Base-by-base conservation (phyloP, 148 eudicot genomes). In the Rhododendron ovatum region DNA sequence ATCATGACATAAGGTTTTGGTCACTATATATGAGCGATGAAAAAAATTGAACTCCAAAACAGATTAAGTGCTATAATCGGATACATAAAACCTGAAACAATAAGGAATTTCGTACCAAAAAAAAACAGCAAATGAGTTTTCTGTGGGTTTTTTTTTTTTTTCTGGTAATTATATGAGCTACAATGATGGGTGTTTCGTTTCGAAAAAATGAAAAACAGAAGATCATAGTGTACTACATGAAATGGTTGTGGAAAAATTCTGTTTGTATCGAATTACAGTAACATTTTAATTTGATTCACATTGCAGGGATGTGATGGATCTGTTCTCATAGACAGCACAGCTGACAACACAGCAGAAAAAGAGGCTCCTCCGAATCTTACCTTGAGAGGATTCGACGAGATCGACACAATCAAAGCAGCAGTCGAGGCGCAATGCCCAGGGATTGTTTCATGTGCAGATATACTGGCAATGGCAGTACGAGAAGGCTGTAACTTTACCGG, bases 241-340 rank as follows among this genome's bases (percentile, higher is more conserved):
- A 57, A 59, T 20, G n/a, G 65, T 22, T 59, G 26, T 59, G 65
- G 8, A 59, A 1, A 59, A 59, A 20, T 20, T 59, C 26, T 59
- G 65, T 20, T 20, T 59, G 26, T 7, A 59, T 59, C 8, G 65
- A 5, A 20, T 59, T 20, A 59, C 8, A 4, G 1, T 6, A 22
- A 59, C 65, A 22, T 22, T 59, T 59, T 61, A n/a, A 67, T 67
- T 26, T 11, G 14, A 11, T 9, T 41, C 41, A 3, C 13, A 53
- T 78, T 61, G 48, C 77, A 88, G 89, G 89, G 87, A 6, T 88
- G 89, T 75, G 89, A 88, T 45, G 89, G 26, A n/a, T 88, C 87
- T 5, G n/a, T 88, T 55, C 77, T 88, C 10, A 2, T 88, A 75
- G 85, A 88, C 43, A 37, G 81, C 77, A 51, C 82, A n/a, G 48